phyloP scores from a whole-genome alignment of 345 rosid genomes.

The Eucalyptus virginea region DNA sequence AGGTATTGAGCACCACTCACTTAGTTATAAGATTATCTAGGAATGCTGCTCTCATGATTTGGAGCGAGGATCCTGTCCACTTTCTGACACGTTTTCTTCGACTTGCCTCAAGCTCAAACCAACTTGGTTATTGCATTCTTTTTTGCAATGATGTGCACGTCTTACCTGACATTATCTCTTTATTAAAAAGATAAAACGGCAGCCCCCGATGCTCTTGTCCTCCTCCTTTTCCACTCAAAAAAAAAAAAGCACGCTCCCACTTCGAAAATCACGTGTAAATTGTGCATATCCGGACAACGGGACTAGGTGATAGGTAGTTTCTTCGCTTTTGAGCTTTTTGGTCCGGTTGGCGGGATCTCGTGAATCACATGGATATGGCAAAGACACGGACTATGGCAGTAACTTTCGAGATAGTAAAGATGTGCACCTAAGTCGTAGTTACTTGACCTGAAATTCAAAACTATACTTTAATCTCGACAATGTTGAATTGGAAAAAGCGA shows the following conservation, averaged over 20 bases:
- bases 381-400: neutral
- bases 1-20: neutral
- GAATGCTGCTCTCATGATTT: neutral
- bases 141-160: neutral
- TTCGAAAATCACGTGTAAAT: neutral
- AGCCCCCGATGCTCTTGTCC: neutral
- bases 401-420: neutral
- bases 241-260: neutral
- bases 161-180: neutral
- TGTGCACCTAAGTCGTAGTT: neutral
- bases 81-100: neutral
- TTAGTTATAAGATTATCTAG: neutral
- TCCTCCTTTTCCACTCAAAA: neutral
- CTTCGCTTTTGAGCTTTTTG: neutral
- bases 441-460: neutral
- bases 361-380: neutral
- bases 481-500: neutral
- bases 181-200: neutral
- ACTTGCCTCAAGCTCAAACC: neutral
- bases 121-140: neutral
- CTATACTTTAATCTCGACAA: neutral
- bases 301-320: neutral
- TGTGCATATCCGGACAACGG: neutral
- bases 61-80: neutral
- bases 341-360: neutral